These are phyloP conservation scores for Arabidopsis arenosa DNA, from an alignment of 345 rosid genomes.

Conservation along the genomic window DNA sequence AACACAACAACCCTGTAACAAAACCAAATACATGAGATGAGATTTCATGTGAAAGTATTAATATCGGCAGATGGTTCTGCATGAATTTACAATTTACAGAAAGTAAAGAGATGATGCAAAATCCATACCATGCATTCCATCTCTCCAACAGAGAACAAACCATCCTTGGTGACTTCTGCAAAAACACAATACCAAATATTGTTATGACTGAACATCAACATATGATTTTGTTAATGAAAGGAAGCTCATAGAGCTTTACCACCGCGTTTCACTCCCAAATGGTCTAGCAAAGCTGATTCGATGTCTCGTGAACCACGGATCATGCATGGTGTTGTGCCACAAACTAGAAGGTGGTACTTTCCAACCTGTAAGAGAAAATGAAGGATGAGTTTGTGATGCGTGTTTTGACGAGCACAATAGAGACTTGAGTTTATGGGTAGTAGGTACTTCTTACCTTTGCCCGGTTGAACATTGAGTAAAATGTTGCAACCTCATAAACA, in stretches of 20 bases:
- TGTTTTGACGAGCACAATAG: conserved; percentile 5
- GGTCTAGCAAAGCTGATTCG: conserved; percentile 84
- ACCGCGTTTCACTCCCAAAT: conserved; percentile 95
- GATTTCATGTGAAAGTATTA: not conserved
- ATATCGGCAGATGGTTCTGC: not conserved
- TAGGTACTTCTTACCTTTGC: conserved; percentile 61
- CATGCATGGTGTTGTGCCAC: conserved; percentile 99
- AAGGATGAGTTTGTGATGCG: conserved; percentile 7
- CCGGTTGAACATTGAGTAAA: conserved; percentile 97
- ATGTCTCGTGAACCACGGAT: conserved; percentile 90
- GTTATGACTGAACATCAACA: conserved; percentile 18
- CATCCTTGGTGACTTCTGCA: conserved; percentile 97
- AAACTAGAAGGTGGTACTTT: conserved; percentile 93
- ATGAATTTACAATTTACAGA: not conserved
- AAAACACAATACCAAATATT: conserved; percentile 31
- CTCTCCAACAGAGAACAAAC: conserved; percentile 97
- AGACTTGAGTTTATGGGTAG: conserved; percentile 22
- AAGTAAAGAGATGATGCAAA: conserved; percentile 19
- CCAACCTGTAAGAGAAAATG: conserved; percentile 71
- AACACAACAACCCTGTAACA: conserved; percentile 91
- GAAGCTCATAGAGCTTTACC: conserved; percentile 53
- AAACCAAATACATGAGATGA: conserved; percentile 26
- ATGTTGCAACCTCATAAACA: conserved; percentile 96
- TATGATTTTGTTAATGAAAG: not conserved
- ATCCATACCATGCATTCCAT: conserved; percentile 98